Conservation (phyloP, 495 filamentous ascomycete species). For the Apiosordaria backusii region DNA sequence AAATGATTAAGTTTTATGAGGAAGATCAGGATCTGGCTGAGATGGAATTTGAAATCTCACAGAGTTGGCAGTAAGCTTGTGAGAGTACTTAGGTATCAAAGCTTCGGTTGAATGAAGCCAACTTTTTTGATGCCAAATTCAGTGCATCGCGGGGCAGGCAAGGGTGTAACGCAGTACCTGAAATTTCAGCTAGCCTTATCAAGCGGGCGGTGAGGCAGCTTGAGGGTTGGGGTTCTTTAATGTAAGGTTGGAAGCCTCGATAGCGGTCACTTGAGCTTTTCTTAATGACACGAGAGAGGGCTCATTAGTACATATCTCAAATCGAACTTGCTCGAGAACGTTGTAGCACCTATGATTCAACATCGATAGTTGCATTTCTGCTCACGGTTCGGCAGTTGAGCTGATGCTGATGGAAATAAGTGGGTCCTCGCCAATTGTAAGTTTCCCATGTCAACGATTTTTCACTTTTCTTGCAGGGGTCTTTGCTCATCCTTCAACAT, state of each 20-base stretch:
- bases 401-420: not conserved
- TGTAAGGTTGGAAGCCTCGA: no score
- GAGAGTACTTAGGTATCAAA: no score
- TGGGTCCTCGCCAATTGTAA: not conserved
- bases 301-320: not conserved
- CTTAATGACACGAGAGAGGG: not conserved
- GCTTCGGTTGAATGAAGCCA: not conserved
- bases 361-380: no score
- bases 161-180: not conserved
- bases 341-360: no score
- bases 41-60: not conserved
- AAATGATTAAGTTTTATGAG: not conserved
- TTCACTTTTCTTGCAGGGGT: constrained; percentile 1
- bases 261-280: no score
- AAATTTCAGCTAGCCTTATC: not conserved
- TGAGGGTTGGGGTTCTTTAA: not conserved
- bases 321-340: no score
- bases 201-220: not conserved
- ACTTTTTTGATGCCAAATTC: not conserved
- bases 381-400: not conserved
- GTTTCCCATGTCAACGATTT: constrained; percentile 10
- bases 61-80: not conserved
- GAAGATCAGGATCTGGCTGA: not conserved
- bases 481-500: not conserved
- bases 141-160: not conserved